Evolutionary conservation across 1,284 basidiomycete genomes (phyloP).

Genomic region (Fomitopsis betulina): DNA sequence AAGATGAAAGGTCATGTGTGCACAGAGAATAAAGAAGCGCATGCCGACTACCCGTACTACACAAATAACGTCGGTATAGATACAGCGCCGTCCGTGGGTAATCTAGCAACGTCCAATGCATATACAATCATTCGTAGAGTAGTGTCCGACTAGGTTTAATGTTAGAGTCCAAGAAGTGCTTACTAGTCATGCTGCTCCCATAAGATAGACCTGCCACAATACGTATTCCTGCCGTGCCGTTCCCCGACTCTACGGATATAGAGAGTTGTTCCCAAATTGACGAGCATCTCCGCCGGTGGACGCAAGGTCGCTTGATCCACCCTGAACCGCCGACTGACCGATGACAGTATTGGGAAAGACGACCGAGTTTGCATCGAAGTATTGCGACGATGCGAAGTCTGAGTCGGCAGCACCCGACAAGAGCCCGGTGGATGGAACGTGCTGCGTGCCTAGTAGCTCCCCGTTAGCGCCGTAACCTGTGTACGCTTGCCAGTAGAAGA

Average conservation of each 20-base stretch:
- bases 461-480: slow-evolving; percentile 16
- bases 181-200: neutral
- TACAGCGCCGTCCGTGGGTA: neutral
- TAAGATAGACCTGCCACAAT: neutral
- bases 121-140: neutral
- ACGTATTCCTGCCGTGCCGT: neutral
- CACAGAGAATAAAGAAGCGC: neutral
- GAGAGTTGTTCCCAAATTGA: neutral
- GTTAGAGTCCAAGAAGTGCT: neutral
- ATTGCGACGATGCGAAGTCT: slow-evolving; percentile 11
- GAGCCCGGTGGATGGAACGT: slow-evolving; percentile 12
- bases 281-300: slow-evolving; percentile 2
- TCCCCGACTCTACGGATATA: slow-evolving; percentile 4
- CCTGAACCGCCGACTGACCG: neutral
- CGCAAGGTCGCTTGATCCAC: neutral
- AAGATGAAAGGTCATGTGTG: no score
- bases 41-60: neutral
- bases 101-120: neutral
- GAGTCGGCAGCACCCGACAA: slow-evolving; percentile 15
- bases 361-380: slow-evolving; percentile 6
- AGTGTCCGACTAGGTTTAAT: neutral
- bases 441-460: slow-evolving; percentile 13
- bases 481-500: slow-evolving; percentile 20
- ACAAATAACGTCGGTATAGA: neutral
- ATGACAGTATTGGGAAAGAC: slow-evolving; percentile 6